These are phyloP conservation scores for Microbotryum scabiosae DNA, from an alignment of 1,284 basidiomycete genomes.

Conservation along the genomic window DNA sequence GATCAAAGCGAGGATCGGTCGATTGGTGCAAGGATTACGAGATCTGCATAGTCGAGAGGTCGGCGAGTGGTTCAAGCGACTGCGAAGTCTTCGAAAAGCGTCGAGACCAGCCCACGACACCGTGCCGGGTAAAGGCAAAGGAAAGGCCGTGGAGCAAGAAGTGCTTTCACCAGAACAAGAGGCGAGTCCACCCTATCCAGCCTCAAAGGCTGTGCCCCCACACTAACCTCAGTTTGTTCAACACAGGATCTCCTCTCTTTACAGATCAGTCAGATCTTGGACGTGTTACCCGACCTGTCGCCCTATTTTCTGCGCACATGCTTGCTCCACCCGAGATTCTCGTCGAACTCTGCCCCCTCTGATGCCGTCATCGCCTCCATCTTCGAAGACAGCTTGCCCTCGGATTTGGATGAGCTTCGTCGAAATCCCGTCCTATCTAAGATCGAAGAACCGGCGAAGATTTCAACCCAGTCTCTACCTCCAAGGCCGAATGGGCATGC, in stretches of 20 bases:
- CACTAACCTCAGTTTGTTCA: too few relatives aligned
- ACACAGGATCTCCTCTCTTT: conserved; percentile 45
- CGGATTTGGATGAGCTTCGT: conserved; percentile 25
- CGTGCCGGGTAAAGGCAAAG: too few relatives aligned
- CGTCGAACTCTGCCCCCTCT: conserved; percentile 33
- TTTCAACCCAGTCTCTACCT: neutral
- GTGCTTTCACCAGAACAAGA: neutral
- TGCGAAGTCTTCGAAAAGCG: too few relatives aligned
- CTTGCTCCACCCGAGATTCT: conserved; percentile 47
- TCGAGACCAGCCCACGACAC: too few relatives aligned
- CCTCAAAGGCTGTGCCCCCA: too few relatives aligned
- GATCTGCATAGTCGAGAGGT: too few relatives aligned
- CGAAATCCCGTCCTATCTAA: too few relatives aligned
- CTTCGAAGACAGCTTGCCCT: conserved; percentile 55
- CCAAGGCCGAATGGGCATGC: neutral
- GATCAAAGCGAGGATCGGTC: too few relatives aligned
- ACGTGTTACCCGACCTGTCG: conserved; percentile 57
- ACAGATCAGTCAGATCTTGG: conserved; percentile 57
- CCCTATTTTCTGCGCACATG: conserved; percentile 52
- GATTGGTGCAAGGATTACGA: too few relatives aligned
- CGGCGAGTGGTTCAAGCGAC: too few relatives aligned
- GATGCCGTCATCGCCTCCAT: conserved; percentile 56
- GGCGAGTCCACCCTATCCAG: too few relatives aligned
- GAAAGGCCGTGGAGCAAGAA: neutral
- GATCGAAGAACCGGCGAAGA: neutral